phyloP scores from a whole-genome alignment of 2,329 filamentous ascomycete genomes.

The Zalaria sp. region DNA sequence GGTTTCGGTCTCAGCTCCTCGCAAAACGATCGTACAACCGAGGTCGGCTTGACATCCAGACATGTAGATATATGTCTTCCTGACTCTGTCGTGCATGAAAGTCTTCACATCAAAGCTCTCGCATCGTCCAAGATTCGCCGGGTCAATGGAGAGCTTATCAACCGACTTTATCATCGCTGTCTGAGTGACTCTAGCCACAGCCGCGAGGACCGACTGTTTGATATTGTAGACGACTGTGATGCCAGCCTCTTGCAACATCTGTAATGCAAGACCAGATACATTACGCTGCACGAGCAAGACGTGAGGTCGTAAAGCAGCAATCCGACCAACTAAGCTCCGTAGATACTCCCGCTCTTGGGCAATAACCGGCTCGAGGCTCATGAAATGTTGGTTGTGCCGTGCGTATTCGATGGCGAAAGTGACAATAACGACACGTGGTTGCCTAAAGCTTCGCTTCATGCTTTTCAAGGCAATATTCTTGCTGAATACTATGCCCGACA shows the following conservation, averaged over 20 bases:
- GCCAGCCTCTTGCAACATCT: constrained; percentile 74
- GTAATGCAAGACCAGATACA: constrained; percentile 79
- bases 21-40: constrained; percentile 85
- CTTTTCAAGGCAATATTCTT: constrained; percentile 94
- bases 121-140: constrained; percentile 64
- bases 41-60: constrained; percentile 81
- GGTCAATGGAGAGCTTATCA: constrained; percentile 72
- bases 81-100: constrained; percentile 69
- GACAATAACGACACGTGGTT: constrained; percentile 80
- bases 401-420: constrained; percentile 95
- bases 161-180: constrained; percentile 88
- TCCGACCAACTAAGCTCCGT: constrained; percentile 79
- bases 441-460: constrained; percentile 75
- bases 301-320: constrained; percentile 71
- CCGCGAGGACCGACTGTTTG: constrained; percentile 88
- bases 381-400: constrained; percentile 84
- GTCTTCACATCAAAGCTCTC: constrained; percentile 91
- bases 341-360: constrained; percentile 92
- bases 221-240: constrained; percentile 95
- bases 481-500: constrained; percentile 91
- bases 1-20: constrained; percentile 59
- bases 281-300: constrained; percentile 85
- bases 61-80: constrained; percentile 92
- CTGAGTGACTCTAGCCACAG: constrained; percentile 82
- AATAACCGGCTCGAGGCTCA: constrained; percentile 94